Base-by-base conservation (phyloP, 306 rosid species). In the Begonia loranthoides region DNA sequence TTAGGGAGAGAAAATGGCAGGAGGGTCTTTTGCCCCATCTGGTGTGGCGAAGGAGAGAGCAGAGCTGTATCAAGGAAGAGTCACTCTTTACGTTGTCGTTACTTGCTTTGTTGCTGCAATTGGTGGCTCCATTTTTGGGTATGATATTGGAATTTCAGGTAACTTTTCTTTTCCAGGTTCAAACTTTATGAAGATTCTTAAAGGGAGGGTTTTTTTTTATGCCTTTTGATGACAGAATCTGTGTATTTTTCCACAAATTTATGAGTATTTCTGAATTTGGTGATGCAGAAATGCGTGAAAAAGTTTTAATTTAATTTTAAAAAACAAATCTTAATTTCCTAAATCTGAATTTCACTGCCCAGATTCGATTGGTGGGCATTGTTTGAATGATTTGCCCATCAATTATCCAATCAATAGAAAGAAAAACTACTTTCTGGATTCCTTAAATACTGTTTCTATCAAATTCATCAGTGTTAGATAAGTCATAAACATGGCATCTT, bases 141-240 rank as follows among this genome's bases (percentile, higher is more conserved):
- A 82, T 70, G 95, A 82, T 57, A 68, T 86, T 66, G 95, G 95
- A 38, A 75, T 86, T 71, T 82, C 93, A 82, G 93, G 93, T 83
- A 57, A 48, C 15, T 65, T 16, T 8, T 34, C 13, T 50, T 56
- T 55, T 5, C 43, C 19, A 45, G 12, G 12, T 16, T 59, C 39
- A 12, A 59, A 33, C 55, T 49, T 39, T 43, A 46, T 59, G 12
- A 3, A 17, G 40, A 47, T 3, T 49, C 39, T 59, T 44, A 47
- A n/a, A n/a, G n/a, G n/a, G n/a, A 28, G 36, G 36, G 36, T 28
- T 28, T 28, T 28, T 7, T 28, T 28, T 28, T 7, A 28, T 28
- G 36, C 36, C 36, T 28, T 49, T 36, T 48, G 5, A 46, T 34
- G 10, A 10, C 10, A 1, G 2, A 40, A 39, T 17, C 34, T 9